Evolutionary conservation across 202 grass and related monocot genomes (phyloP).

Genomic region (Cymbopogon flexuosus): DNA sequence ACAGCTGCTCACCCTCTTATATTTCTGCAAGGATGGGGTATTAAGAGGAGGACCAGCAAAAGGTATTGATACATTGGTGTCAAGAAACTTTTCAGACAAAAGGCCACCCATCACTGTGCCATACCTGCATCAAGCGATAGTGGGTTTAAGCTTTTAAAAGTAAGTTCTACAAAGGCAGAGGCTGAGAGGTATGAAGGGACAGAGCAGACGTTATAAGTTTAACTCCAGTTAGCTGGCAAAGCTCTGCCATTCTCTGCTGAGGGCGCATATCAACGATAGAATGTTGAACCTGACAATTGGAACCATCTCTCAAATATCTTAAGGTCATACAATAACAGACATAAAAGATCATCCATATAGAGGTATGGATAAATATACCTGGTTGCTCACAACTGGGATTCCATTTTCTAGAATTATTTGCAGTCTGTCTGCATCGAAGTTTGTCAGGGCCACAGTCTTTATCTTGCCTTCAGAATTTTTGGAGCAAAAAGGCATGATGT

Average conservation of each 20-base stretch:
- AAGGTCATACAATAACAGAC: not conserved
- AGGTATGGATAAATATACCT: slow-evolving; percentile 42
- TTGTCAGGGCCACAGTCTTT: slow-evolving; percentile 82
- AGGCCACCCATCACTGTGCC: slow-evolving; percentile 96
- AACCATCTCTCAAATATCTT: slow-evolving; percentile 6
- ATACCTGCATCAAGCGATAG: slow-evolving; percentile 50
- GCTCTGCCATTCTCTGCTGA: slow-evolving; percentile 83
- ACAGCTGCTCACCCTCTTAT: slow-evolving; percentile 67
- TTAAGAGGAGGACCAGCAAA: slow-evolving; percentile 91
- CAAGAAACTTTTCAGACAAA: slow-evolving; percentile 90
- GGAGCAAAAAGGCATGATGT: slow-evolving; percentile 15
- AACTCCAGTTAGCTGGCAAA: slow-evolving; percentile 81
- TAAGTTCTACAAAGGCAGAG: not conserved
- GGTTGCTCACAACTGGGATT: slow-evolving; percentile 92
- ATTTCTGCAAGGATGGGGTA: slow-evolving; percentile 89
- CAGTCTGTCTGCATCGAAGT: slow-evolving; percentile 84
- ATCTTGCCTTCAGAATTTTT: slow-evolving; percentile 77
- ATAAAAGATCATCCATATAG: not conserved
- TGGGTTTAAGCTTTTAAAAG: not conserved
- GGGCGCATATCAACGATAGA: slow-evolving; percentile 89
- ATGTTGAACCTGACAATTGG: slow-evolving; percentile 81
- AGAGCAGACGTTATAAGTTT: slow-evolving; percentile 82
- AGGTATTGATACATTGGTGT: slow-evolving; percentile 81
- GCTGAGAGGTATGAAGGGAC: slow-evolving; percentile 8
- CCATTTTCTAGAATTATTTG: slow-evolving; percentile 93